A percentile compares a stretch with the other conserved stretches of the same genome.
These are phyloP conservation scores for Cephaloascus fragrans DNA, from an alignment of 805 yeast species.

Conservation along the genomic window DNA sequence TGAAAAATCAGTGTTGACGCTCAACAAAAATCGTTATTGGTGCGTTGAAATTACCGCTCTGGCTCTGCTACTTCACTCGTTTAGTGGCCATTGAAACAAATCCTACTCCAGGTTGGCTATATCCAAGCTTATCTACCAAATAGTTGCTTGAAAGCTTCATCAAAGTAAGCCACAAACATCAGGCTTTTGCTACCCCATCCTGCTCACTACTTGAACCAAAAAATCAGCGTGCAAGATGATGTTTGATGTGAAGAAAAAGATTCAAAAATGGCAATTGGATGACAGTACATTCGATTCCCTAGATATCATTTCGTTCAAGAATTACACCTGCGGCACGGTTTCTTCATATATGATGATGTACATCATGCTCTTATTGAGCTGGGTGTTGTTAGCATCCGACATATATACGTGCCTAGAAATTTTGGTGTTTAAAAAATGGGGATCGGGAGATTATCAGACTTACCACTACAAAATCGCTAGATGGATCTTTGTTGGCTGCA, in stretches of 20 bases:
- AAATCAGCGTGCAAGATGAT: no score
- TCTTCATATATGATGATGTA: conserved; percentile 31
- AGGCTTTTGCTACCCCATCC: no score
- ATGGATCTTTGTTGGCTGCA: conserved; percentile 79
- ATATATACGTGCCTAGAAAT: conserved; percentile 70
- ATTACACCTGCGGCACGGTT: conserved; percentile 32
- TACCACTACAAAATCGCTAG: conserved; percentile 41
- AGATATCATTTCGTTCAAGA: conserved; percentile 35
- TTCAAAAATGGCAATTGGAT: conserved; percentile 18
- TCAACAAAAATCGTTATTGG: no score
- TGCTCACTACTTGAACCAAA: no score
- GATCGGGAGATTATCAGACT: conserved; percentile 34
- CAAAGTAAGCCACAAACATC: no score
- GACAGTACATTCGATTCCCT: conserved; percentile 37
- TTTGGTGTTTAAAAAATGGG: conserved; percentile 65
- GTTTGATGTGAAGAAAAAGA: not conserved
- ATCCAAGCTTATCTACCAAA: no score
- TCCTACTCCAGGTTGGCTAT: conserved; percentile 8
- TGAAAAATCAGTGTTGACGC: no score
- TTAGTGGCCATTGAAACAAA: conserved; percentile 13
- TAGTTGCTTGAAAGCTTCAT: no score
- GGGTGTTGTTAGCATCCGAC: conserved; percentile 54
- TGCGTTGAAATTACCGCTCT: no score
- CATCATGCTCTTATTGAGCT: conserved; percentile 39
- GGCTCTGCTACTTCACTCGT: conserved; percentile 8